These are phyloP conservation scores for Aspergillus sp. DNA, from an alignment of 2,329 filamentous ascomycete species.

Conservation along the genomic window DNA sequence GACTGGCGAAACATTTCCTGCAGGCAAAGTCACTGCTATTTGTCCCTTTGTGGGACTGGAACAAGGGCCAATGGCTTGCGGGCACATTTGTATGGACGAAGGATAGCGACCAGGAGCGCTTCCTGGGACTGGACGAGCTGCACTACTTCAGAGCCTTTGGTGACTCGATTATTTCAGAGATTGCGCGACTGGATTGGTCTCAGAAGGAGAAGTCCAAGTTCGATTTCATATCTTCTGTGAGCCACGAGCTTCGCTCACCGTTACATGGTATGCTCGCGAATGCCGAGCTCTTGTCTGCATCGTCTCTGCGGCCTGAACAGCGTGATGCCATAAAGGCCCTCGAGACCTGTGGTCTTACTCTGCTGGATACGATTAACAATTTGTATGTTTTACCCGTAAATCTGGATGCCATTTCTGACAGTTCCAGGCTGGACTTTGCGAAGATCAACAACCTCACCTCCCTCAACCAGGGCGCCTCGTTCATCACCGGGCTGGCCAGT, in stretches of 20 bases:
- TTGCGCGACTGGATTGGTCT: conserved; percentile 34
- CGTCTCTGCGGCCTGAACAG: conserved; percentile 40
- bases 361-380: conserved; percentile 50
- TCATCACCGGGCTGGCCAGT: conserved; percentile 17
- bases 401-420: background rate
- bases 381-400: conserved; percentile 21
- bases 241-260: conserved; percentile 52
- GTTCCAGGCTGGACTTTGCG: conserved; percentile 25
- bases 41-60: conserved; percentile 37
- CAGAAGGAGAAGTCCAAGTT: conserved; percentile 49
- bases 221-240: conserved; percentile 55
- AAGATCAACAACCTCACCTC: conserved; percentile 28
- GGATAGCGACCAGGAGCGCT: conserved; percentile 18
- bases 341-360: conserved; percentile 51
- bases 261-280: conserved; percentile 51
- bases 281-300: conserved; percentile 51
- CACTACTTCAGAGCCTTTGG: conserved; percentile 38
- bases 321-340: conserved; percentile 49
- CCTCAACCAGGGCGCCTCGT: background rate
- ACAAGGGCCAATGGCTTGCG: conserved; percentile 35
- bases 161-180: conserved; percentile 36
- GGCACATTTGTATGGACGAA: conserved; percentile 31
- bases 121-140: conserved; percentile 29
- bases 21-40: conserved; percentile 30
- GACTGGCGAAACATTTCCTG: conserved; percentile 21